Evolutionary conservation across 306 rosid genomes (phyloP).

Genomic region (Fagus crenata): DNA sequence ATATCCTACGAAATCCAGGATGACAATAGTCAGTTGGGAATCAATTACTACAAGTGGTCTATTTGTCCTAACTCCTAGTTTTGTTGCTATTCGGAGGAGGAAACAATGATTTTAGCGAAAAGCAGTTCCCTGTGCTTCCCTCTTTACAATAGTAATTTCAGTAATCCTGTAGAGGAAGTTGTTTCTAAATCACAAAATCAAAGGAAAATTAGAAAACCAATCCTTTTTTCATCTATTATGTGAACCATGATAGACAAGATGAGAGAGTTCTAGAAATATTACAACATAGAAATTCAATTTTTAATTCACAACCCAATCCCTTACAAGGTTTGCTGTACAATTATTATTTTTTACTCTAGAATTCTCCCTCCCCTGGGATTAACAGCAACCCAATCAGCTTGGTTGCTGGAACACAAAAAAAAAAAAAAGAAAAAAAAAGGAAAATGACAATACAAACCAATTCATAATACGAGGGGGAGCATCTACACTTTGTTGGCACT

Average conservation of each 20-base stretch:
- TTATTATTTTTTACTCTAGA: slow-evolving; percentile 14
- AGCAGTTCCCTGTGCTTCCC: not conserved
- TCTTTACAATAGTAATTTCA: not conserved
- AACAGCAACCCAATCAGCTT: not conserved
- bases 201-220: not conserved
- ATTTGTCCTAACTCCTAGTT: not conserved
- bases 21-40: too few relatives aligned
- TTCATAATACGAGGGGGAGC: slow-evolving; percentile 9
- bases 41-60: too few relatives aligned
- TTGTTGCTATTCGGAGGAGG: not conserved
- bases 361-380: slow-evolving; percentile 6
- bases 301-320: not conserved
- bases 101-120: not conserved
- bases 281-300: not conserved
- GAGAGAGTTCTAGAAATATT: slow-evolving; percentile 2
- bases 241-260: not conserved
- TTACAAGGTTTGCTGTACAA: slow-evolving; percentile 33
- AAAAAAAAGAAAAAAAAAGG: not conserved
- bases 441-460: slow-evolving; percentile 8
- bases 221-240: not conserved
- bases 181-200: slow-evolving; percentile 1
- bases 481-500: slow-evolving; percentile 13
- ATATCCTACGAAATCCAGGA: too few relatives aligned
- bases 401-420: slow-evolving; percentile 24
- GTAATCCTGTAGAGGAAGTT: not conserved